These are phyloP conservation scores for Chlorophyllum brunneum DNA, from an alignment of 768 basidiomycete genomes.

Conservation along the genomic window DNA sequence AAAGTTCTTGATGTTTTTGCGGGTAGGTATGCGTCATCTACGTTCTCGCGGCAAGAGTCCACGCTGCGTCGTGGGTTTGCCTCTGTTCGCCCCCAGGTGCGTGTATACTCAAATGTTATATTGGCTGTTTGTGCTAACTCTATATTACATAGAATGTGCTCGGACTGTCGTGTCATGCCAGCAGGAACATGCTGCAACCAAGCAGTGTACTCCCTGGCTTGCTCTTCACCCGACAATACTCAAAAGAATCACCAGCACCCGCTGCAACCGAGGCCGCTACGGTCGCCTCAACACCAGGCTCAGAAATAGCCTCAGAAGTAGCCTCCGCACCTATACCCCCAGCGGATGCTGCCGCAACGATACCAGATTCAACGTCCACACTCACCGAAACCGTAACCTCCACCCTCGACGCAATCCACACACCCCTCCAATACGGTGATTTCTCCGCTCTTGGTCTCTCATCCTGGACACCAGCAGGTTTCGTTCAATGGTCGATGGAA, in stretches of 20 bases:
- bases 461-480: constrained; percentile 61
- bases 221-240: constrained; percentile 2
- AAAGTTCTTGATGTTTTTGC: not conserved
- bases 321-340: not conserved
- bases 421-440: constrained; percentile 68
- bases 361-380: not conserved
- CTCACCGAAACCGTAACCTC: constrained; percentile 6
- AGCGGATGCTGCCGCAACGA: not conserved
- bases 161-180: not conserved
- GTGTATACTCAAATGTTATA: not conserved
- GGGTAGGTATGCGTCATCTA: not conserved
- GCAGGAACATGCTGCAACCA: not conserved
- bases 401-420: constrained; percentile 23
- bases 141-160: constrained; percentile 1
- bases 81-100: constrained; percentile 4
- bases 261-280: not conserved
- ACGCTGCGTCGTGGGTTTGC: constrained; percentile 5
- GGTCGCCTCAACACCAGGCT: not conserved
- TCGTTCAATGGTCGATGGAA: constrained; percentile 63
- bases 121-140: not conserved
- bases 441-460: constrained; percentile 64
- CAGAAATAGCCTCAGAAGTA: not conserved
- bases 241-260: constrained; percentile 11
- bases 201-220: not conserved
- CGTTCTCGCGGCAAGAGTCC: not conserved